Conservation (phyloP, 805 yeast genomes). For the Zygosaccharomyces bailii region DNA sequence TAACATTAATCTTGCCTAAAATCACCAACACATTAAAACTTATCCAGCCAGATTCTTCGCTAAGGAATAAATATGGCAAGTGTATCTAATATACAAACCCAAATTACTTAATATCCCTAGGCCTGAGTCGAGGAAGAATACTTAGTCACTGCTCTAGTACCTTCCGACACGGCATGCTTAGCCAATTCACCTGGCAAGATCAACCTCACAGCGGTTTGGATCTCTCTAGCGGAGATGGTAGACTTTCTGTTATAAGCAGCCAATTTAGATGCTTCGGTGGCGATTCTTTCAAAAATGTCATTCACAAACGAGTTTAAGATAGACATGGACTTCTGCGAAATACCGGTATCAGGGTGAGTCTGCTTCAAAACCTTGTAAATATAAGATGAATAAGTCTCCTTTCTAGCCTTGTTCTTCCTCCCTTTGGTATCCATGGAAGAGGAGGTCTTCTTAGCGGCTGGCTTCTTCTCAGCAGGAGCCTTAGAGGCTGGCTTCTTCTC, state of each 20-base stretch:
- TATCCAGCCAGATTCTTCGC: not conserved
- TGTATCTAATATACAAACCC: not conserved
- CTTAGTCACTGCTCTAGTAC: slow-evolving; percentile 97
- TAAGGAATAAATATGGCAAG: not conserved
- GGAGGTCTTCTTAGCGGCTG: slow-evolving; percentile 89
- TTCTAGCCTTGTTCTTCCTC: slow-evolving; percentile 93
- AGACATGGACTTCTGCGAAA: slow-evolving; percentile 97
- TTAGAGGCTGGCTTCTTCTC: slow-evolving; percentile 68
- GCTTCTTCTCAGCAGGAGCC: slow-evolving; percentile 96
- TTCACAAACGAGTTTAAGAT: slow-evolving; percentile 98
- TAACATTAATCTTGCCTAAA: no score
- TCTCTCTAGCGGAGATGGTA: slow-evolving; percentile 96
- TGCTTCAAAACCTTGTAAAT: slow-evolving; percentile 98
- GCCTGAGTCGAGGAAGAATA: slow-evolving; percentile 67
- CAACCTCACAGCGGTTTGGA: slow-evolving; percentile 97
- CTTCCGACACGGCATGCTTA: slow-evolving; percentile 97
- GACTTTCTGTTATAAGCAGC: slow-evolving; percentile 99
- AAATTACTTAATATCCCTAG: slow-evolving; percentile 20
- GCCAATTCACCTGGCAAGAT: slow-evolving; percentile 98
- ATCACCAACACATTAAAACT: not conserved
- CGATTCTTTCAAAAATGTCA: slow-evolving; percentile 97
- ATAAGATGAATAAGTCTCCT: slow-evolving; percentile 97
- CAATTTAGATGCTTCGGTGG: slow-evolving; percentile 95
- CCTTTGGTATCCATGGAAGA: slow-evolving; percentile 72
- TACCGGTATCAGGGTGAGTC: slow-evolving; percentile 99